Base-by-base conservation (phyloP, 2,329 filamentous ascomycete species). In the Akanthomyces uredinophilus region DNA sequence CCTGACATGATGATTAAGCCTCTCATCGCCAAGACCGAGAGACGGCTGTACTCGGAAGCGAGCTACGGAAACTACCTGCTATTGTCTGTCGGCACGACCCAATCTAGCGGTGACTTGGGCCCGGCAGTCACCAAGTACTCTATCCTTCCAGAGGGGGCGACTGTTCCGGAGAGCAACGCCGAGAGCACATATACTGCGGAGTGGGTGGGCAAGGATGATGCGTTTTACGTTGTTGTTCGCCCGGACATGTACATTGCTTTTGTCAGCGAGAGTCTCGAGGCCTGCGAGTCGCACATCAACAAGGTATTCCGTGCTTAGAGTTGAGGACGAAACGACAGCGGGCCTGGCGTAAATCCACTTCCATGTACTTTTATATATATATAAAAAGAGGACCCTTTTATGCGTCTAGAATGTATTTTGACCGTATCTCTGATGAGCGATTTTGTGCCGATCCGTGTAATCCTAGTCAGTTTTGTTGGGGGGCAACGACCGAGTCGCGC, bases 161-260 rank as follows among this genome's bases (percentile, higher is more conserved):
- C 4, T 1, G 5, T 14, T 32, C 37, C 14, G 27, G 39, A 1
- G 22, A 63, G 24, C 53, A 64, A 27, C 63, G 64, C n/a, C 39
- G n/a, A 24, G 7, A 61, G 63, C 20, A 54, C 61, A 1, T 77
- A 72, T 62, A 67, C 53, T 4, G 73, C 73, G 2, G 72, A 73
- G 24, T 70, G 71, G 67, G 68, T 71, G 4, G 20, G 58, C 2
- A 37, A 65, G 1, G 67, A 66, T 3, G 71, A 74, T 41, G 52
- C 64, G 4, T 72, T 70, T 46, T 64, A 67, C 4, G 72, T 76
- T 3, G 70, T 78, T 4, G 72, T 78, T 22, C 69, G 75, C 14
- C 75, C 75, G 16, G 75, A 78, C 62, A 75, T 77, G 75, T 78
- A 78, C 55, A 70, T 77, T 63, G 75, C 59, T 1, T 61, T 55